Percentiles rank a stretch among this genome's conserved stretches.
phyloP scores from a whole-genome alignment of 345 rosid species.

The Brassica cretica region DNA sequence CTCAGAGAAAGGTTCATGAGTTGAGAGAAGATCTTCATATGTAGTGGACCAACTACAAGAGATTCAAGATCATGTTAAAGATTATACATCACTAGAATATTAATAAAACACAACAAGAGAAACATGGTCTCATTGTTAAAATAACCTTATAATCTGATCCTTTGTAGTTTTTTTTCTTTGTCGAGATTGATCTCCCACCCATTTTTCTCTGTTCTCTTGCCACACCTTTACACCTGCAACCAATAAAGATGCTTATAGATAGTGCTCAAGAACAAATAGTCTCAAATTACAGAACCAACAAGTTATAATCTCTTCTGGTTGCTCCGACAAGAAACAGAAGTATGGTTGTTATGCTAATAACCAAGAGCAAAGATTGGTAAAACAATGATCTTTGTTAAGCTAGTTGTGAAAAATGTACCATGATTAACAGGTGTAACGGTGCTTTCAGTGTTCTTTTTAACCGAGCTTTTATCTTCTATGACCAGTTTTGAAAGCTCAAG shows the following conservation, averaged over 20 bases:
- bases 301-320: not conserved
- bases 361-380: not conserved
- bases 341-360: not conserved
- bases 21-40: constrained; percentile 80
- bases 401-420: constrained; percentile 34
- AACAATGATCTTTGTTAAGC: not conserved
- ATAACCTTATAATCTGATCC: constrained; percentile 65
- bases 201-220: constrained; percentile 74
- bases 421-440: constrained; percentile 29
- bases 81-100: not conserved
- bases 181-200: constrained; percentile 69
- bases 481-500: constrained; percentile 34
- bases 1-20: constrained; percentile 74
- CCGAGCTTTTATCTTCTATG: constrained; percentile 32
- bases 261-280: constrained; percentile 26
- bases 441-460: constrained; percentile 17
- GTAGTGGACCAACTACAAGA: constrained; percentile 84
- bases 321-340: not conserved
- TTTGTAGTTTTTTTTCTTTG: constrained; percentile 44
- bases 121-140: not conserved
- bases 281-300: constrained; percentile 9
- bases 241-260: constrained; percentile 20
- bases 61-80: constrained; percentile 23
- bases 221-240: constrained; percentile 64
- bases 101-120: not conserved